Base-by-base conservation (phyloP, 768 basidiomycete species). In the Tylopilus plumbeoviolaceoides region DNA sequence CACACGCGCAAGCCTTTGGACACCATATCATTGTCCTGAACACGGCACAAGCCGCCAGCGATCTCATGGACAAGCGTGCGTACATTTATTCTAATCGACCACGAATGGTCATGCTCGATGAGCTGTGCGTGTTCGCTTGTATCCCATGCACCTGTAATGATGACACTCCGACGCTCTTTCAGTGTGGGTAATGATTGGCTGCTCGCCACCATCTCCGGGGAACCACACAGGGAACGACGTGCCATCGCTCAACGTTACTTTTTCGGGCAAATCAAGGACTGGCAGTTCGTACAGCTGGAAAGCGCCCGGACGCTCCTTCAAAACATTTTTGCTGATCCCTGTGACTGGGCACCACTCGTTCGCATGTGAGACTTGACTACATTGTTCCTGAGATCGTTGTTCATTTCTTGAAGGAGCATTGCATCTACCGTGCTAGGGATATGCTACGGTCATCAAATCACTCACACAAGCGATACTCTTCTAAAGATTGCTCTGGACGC, bases 161-260 rank as follows among this genome's bases (percentile, higher is more conserved):
- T 28, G 1, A 44, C 8, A 14, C 25, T 12, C 10, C 36, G 1
- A 44, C 8, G 18, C 25, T 12, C 10, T 21, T 17, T 39, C 36
- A 51, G 50, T 14, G 44, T 31, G 36, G 50, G 50, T 3, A 45
- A 45, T 14, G 15, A 45, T 35, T 51, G 50, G 50, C 27, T 51
- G 30, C 28, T 54, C 8, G 30, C 31, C 2, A 18, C 17, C 27
- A 27, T 44, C 27, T 50, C 58, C 2, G 55, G 58, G 7, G 55
- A 59, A 28, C 44, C 30, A 9, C 58, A 59, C 39, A 50, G 20
- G 36, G 39, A 53, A 33, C 55, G 45, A 17, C 55, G 55, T 7
- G 30, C 58, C 27, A 5, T 59, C 17, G 51, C 51, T 8, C 55
- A 40, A 18, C 58, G 58, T 10, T 56, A 59, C 46, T 53, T 56